These are phyloP conservation scores for Phaeomoniella chlamydospora DNA, from an alignment of 2,329 filamentous ascomycete species.

Conservation along the genomic window DNA sequence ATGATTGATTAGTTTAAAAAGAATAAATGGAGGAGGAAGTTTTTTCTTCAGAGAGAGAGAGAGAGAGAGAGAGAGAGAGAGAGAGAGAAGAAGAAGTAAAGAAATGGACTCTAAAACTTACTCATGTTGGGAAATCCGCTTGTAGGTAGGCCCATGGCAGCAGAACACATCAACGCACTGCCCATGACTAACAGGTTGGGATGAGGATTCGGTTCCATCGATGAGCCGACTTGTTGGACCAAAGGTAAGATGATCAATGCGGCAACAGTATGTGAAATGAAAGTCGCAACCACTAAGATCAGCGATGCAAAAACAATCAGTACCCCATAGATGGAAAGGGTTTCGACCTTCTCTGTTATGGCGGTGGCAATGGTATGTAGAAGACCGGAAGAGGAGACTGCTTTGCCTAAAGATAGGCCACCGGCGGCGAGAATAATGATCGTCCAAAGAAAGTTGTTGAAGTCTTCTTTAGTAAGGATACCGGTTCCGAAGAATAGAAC, in stretches of 20 bases:
- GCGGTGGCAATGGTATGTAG: constrained; percentile 70
- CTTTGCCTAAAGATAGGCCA: constrained; percentile 81
- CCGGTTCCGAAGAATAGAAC: constrained; percentile 94
- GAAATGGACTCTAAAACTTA: constrained; percentile 37
- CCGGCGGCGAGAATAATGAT: constrained; percentile 94
- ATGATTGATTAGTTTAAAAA: constrained; percentile 1
- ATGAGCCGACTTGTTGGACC: constrained; percentile 69
- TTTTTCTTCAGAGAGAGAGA: background rate
- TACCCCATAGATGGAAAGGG: constrained; percentile 72
- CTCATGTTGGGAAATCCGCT: constrained; percentile 99
- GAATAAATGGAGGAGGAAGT: background rate
- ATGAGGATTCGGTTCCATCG: constrained; percentile 68
- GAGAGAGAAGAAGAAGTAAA: constrained; percentile 2
- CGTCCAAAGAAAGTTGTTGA: constrained; percentile 99
- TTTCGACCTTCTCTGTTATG: constrained; percentile 61
- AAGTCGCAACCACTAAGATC: constrained; percentile 87
- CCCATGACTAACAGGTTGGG: constrained; percentile 94
- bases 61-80: background rate
- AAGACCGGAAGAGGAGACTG: constrained; percentile 83
- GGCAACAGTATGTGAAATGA: constrained; percentile 94
- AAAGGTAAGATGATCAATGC: constrained; percentile 88
- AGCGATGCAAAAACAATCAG: constrained; percentile 71
- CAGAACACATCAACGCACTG: constrained; percentile 87
- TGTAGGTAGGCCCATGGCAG: constrained; percentile 93
- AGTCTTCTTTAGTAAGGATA: constrained; percentile 95